These are phyloP conservation scores for Aureobasidium sp. DNA, from an alignment of 2,329 filamentous ascomycete genomes.

Conservation along the genomic window DNA sequence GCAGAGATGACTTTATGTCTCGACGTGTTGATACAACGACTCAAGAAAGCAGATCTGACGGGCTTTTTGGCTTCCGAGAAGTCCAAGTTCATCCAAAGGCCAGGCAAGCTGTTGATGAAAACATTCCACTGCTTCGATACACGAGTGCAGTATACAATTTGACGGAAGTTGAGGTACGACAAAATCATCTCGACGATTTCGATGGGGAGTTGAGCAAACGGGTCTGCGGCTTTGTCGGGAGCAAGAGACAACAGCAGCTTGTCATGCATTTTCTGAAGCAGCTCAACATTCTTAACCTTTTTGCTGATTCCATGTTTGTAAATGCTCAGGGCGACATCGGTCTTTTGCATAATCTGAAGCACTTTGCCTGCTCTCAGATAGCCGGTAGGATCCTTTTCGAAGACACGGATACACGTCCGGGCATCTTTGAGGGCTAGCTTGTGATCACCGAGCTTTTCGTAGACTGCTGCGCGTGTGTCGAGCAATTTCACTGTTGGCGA, in stretches of 20 bases:
- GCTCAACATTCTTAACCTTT: constrained; percentile 18
- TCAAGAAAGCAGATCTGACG: constrained; percentile 38
- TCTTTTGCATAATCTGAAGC: constrained; percentile 43
- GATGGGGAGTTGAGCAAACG: constrained; percentile 46
- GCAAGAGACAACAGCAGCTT: constrained; percentile 38
- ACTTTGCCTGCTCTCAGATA: constrained; percentile 51
- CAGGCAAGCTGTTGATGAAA: constrained; percentile 42
- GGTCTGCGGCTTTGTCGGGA: constrained; percentile 42
- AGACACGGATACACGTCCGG: constrained; percentile 48
- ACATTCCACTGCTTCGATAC: constrained; percentile 51
- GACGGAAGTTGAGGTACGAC: constrained; percentile 45
- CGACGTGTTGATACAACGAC: constrained; percentile 36
- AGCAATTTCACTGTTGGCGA: constrained; percentile 35
- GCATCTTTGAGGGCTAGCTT: constrained; percentile 49
- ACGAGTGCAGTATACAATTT: constrained; percentile 45
- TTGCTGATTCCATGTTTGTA: constrained; percentile 53
- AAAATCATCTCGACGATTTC: constrained; percentile 49
- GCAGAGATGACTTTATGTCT: constrained; percentile 30
- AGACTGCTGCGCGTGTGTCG: constrained; percentile 50
- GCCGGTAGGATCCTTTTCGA: constrained; percentile 48
- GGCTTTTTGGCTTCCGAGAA: constrained; percentile 39
- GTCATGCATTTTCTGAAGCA: constrained; percentile 33
- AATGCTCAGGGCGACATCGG: constrained; percentile 47
- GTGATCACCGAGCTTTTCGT: constrained; percentile 46
- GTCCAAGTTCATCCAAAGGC: constrained; percentile 49